Evolutionary conservation across 352 stramenopile species (phyloP).

Genomic region (Peronosclerospora sorghi): DNA sequence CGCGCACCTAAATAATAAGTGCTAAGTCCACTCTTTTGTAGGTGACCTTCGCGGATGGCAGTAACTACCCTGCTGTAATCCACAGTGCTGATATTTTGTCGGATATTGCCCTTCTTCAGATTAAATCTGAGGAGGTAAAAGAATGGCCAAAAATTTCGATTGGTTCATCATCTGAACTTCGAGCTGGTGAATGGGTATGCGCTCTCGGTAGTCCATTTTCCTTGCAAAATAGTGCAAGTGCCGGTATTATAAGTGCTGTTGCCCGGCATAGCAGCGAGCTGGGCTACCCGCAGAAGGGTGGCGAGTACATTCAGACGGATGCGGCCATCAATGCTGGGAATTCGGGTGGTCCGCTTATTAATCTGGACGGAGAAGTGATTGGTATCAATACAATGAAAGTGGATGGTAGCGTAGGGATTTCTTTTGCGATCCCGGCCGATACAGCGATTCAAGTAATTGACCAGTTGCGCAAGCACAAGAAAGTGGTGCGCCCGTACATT

Average conservation of each 20-base stretch:
- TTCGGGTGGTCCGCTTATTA: constrained; percentile 88
- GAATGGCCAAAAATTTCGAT: constrained; percentile 66
- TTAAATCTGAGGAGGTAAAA: constrained; percentile 42
- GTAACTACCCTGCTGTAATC: constrained; percentile 62
- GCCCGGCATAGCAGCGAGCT: constrained; percentile 84
- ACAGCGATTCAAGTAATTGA: constrained; percentile 83
- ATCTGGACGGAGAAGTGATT: constrained; percentile 88
- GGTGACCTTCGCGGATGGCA: constrained; percentile 78
- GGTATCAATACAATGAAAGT: constrained; percentile 93
- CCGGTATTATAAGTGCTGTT: constrained; percentile 87
- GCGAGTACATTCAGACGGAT: constrained; percentile 91
- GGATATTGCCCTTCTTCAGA: constrained; percentile 87
- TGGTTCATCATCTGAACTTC: constrained; percentile 62
- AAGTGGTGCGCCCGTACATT: constrained; percentile 85
- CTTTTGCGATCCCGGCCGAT: constrained; percentile 90
- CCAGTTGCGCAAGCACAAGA: constrained; percentile 80
- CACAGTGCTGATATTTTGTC: constrained; percentile 81
- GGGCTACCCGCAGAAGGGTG: constrained; percentile 63
- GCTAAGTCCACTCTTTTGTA: constrained; percentile 8
- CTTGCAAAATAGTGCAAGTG: constrained; percentile 86
- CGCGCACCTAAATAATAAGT: no score
- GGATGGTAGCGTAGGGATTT: constrained; percentile 82
- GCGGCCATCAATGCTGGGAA: constrained; percentile 90
- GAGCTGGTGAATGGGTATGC: constrained; percentile 87
- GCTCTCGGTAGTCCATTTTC: constrained; percentile 87